Base-by-base conservation (phyloP, 495 filamentous ascomycete species). In the Tirmania nivea region DNA sequence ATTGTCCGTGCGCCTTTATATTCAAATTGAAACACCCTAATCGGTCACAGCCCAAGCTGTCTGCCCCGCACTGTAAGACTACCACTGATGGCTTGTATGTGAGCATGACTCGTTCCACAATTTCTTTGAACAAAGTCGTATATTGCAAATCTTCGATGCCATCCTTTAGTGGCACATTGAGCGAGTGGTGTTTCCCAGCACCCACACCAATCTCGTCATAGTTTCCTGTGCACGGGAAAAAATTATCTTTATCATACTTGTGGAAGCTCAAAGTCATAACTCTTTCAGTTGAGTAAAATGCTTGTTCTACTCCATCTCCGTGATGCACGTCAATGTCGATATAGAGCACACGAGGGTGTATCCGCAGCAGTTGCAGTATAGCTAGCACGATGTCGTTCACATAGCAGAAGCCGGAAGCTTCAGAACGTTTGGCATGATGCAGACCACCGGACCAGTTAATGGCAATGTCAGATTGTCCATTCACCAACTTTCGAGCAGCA, bases 271-370 rank as follows among this genome's bases (percentile, higher is more conserved):
- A 81, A 0, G 92, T 96, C 89, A 97, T 94, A 63, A 97, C 90
- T 60, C 90, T 79, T 69, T 97, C 89, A 14, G 90, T 97, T 17
- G 87, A 90, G 63, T 92, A 94, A 61, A 97, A 97, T 8, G 90
- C 90, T 63, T 96, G 89, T 67, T 97, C 90, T 20, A 97, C 90
- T 56, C 90, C 90, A 65, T 97, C 90, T 42, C 90, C 90, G 61
- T 97, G 90, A 67, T 97, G 90, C 16, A 97, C 92, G 67, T 97
- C 90, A 59, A 97, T 96, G 65, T 97, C 90, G 57, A 97, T 84
- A 67, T 97, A 97, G 25, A 97, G 75, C 8, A 97, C 90, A 55
- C 90, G 79, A 60, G 88, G 82, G 58, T 94, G 87, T 72, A 83
- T 86, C 53, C 90, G 82, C 19, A 97, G 74, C n/a, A 96, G 77